Evolutionary conservation across 208 protist genomes (phyloP).

Genomic region (Naegleria gruberi): DNA sequence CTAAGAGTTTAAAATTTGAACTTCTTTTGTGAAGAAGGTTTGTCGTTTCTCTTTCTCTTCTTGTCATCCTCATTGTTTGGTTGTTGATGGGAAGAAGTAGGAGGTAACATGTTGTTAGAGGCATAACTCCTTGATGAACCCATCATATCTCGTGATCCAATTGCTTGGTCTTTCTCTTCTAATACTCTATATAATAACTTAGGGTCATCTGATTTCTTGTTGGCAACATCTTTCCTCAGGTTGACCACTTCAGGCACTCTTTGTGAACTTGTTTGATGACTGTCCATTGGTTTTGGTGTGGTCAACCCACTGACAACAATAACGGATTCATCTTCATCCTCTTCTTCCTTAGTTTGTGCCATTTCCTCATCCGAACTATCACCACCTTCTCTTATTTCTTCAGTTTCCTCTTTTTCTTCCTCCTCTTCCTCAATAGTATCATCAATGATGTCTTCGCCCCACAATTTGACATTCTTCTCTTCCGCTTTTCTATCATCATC

Average conservation of each 20-base stretch:
- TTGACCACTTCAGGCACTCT: not conserved
- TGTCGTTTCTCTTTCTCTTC: constrained; percentile 10
- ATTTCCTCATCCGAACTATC: constrained; percentile 36
- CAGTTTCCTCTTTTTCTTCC: constrained; percentile 51
- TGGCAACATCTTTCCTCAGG: not conserved
- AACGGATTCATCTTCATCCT: not conserved
- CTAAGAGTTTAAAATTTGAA: constrained; percentile 44
- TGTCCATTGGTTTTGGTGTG: not conserved
- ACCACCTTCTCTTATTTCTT: constrained; percentile 39
- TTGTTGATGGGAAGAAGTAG: not conserved
- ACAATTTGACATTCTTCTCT: not conserved
- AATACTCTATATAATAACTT: not conserved
- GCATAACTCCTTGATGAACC: not conserved
- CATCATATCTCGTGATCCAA: not conserved
- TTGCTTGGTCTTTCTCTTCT: not conserved
- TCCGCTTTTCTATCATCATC: not conserved
- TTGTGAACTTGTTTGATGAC: not conserved
- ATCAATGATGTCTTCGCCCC: not conserved
- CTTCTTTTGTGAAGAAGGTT: constrained; percentile 44
- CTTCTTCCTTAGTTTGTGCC: constrained; percentile 3
- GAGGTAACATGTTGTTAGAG: not conserved
- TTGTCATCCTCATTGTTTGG: not conserved
- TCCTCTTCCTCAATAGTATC: constrained; percentile 25
- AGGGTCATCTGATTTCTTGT: not conserved
- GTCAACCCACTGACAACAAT: not conserved